These are phyloP conservation scores for Gymnopus androsaceus DNA, from an alignment of 1,284 basidiomycete genomes.

Conservation along the genomic window DNA sequence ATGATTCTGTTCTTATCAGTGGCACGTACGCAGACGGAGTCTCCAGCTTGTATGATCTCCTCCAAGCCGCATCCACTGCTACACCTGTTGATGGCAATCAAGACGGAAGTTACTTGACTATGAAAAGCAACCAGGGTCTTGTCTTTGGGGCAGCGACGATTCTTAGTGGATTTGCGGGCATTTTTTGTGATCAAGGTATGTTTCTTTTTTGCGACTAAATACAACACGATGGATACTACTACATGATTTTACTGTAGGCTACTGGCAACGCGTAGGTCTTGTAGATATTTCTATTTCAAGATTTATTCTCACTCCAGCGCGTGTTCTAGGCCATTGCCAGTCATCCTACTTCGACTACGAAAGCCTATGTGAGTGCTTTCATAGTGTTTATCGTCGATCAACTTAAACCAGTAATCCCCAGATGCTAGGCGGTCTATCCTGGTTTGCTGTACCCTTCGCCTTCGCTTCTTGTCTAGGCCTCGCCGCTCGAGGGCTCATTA, in stretches of 20 bases:
- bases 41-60: constrained; percentile 44
- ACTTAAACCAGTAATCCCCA: constrained; percentile 18
- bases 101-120: constrained; percentile 57
- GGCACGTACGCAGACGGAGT: constrained; percentile 47
- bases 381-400: background rate
- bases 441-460: constrained; percentile 63
- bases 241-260: constrained; percentile 33
- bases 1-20: constrained; percentile 24
- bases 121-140: constrained; percentile 56
- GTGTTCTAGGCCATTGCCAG: constrained; percentile 46
- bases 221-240: background rate
- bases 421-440: constrained; percentile 63
- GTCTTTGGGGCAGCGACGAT: constrained; percentile 54
- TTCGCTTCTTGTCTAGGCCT: constrained; percentile 62
- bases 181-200: constrained; percentile 53
- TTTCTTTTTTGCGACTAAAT: background rate
- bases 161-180: constrained; percentile 46
- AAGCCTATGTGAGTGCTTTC: constrained; percentile 42
- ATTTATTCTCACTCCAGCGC: background rate
- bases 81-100: constrained; percentile 53
- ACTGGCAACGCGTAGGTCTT: constrained; percentile 48
- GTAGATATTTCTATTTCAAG: background rate
- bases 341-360: constrained; percentile 49
- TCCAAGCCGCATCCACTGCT: constrained; percentile 42
- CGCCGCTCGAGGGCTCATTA: constrained; percentile 51